phyloP scores from a whole-genome alignment of 305 asterid species.

The Solanum hybrid region DNA sequence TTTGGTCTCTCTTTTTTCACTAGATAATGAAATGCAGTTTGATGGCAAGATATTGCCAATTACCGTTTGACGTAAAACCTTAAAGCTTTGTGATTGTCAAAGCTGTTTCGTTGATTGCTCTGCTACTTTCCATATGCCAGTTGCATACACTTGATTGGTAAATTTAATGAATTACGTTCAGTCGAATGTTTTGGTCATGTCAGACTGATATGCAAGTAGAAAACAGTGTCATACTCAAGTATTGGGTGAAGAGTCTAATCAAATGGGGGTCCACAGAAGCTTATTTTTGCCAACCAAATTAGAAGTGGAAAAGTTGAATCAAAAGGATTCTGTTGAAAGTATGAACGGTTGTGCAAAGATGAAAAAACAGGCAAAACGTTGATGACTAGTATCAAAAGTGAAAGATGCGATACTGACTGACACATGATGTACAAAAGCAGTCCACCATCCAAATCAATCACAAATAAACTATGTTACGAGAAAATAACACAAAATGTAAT shows the following conservation, averaged over 20 bases:
- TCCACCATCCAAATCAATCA: not conserved
- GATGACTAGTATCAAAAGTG: not conserved
- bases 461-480: not conserved
- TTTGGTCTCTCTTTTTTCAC: not conserved
- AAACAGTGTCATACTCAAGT: not conserved
- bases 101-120: not conserved
- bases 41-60: not conserved
- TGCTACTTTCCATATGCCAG: not conserved
- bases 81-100: not conserved
- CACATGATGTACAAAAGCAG: not conserved
- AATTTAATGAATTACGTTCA: not conserved
- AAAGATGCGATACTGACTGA: not conserved
- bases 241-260: not conserved
- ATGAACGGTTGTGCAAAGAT: not conserved
- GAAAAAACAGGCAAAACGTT: not conserved
- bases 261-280: not conserved
- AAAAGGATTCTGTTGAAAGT: not conserved
- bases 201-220: not conserved
- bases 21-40: not conserved
- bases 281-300: not conserved
- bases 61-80: not conserved
- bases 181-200: not conserved
- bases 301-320: not conserved
- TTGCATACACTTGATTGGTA: not conserved
- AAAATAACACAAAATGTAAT: not conserved